Evolutionary conservation across 1,284 basidiomycete species (phyloP).

Genomic region (Phlebopus sp.): DNA sequence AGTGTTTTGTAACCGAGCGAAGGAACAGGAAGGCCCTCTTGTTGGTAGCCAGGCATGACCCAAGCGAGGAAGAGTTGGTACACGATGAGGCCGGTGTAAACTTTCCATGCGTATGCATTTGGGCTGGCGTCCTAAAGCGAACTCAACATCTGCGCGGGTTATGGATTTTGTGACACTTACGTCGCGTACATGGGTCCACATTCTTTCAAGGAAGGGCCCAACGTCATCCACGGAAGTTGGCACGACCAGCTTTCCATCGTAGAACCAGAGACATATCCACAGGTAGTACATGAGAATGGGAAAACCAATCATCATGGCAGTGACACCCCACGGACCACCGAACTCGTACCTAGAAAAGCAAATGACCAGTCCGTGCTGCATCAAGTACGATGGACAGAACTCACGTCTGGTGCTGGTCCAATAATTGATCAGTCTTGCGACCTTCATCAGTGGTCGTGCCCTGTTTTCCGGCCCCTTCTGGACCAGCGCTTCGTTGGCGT

Average conservation of each 20-base stretch:
- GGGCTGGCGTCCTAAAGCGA: constrained; percentile 81
- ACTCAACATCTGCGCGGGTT: background rate
- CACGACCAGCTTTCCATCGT: constrained; percentile 83
- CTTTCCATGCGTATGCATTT: constrained; percentile 82
- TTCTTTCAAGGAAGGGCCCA: constrained; percentile 74
- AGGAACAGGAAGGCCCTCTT: constrained; percentile 92
- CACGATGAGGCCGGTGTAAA: constrained; percentile 87
- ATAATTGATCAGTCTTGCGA: constrained; percentile 48
- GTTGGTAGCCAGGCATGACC: constrained; percentile 88
- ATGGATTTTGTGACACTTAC: constrained; percentile 42
- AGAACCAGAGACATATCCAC: constrained; percentile 97
- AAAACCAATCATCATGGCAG: constrained; percentile 94
- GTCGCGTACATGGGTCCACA: constrained; percentile 81
- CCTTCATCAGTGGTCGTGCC: constrained; percentile 30
- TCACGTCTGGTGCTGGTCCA: constrained; percentile 75
- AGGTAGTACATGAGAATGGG: constrained; percentile 96
- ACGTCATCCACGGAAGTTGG: constrained; percentile 75
- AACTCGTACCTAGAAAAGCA: constrained; percentile 78
- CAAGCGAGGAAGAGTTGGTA: constrained; percentile 91
- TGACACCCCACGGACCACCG: constrained; percentile 89
- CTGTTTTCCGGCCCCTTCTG: background rate
- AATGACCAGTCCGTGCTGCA: constrained; percentile 13
- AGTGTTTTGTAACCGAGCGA: constrained; percentile 90
- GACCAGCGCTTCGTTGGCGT: constrained; percentile 27
- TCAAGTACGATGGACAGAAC: constrained; percentile 23